Evolutionary conservation across 352 stramenopile species (phyloP), one percentile per base, ranked within the genome.

Genomic region (Globisporangium takayamanum): DNA sequence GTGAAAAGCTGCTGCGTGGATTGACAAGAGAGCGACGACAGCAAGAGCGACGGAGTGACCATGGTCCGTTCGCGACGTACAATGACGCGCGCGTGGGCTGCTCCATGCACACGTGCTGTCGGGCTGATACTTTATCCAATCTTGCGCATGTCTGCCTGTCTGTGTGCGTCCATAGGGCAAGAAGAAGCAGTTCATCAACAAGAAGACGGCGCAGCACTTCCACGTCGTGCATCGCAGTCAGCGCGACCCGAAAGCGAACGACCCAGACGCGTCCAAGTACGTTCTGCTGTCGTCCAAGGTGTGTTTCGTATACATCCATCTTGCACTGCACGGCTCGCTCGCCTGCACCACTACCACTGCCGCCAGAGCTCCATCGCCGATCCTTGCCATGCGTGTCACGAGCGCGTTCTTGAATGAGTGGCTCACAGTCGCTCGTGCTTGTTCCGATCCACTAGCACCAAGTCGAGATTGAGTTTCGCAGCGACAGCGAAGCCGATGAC

Each of bases 181-280:
- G 39, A 94, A 94, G 70, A 90, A 92, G 62, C 75, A 83, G 50
- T 94, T 94, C 54, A 89, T 94, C 64, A 79, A 92, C 74, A 92
- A 91, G 69, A 92, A 92, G 67, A 84, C 68, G 7, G 84, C 83
- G 58, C 83, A 92, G 57, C 85, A 93, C 70, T 94, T 92, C 62
- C 83, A 93, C 64, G 79, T 94, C 45, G 82, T 94, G 61, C 85
- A 94, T 52, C 85, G 85, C 57, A 92, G 80, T 48, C 85, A 94
- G 60, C 81, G 83, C 26, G 85, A 94, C 65, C 83, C 85, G 12
- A 78, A 78, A 53, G 74, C 74, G 28, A 89, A 92, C 69, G 85
- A 93, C 68, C 83, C 85, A 0, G 69, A 89, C 15, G 85, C 85
- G 18, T 93, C 85, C 64, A 88, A 92, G 68, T 93, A 86, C 61